Evolutionary conservation across 352 stramenopile genomes (phyloP), one percentile per base, ranked within the genome.

Genomic region (Phytophthora sansomeana): DNA sequence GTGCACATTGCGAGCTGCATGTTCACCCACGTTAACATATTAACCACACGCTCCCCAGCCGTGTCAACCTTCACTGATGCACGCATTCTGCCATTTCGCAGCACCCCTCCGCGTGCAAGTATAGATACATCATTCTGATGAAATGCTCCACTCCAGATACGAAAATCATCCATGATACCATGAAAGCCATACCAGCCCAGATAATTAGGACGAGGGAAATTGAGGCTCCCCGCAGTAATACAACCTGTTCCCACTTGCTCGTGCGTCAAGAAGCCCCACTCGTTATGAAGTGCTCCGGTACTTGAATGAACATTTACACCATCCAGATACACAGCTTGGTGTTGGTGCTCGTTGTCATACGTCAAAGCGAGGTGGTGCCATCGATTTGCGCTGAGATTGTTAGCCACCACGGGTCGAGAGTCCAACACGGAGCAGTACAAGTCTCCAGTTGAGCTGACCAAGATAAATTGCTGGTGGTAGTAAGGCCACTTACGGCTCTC

Each of bases 331-430:
- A 81, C 68, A 5, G 52, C 11, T 52, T 71, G 47, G 3, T n/a
- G 8, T 36, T 78, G 51, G 17, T 58, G 24, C 26, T 71, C 32
- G 7, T 47, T 17, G 28, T 69, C 47, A 47, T 75, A 84, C 5
- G 65, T 59, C 5, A 80, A 50, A 13, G 48, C 66, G 49, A 81
- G 41, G 29, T 85, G 71, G 49, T 82, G 75, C 77, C 77, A 85
- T 26, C 67, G 63, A 39, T 55, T 48, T 6, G 55, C 21, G 26
- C 64, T 33, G 10, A 85, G 50, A 1, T 49, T 41, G 16, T 35
- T 60, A 1, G 65, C 69, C 49, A 76, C 57, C 16, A 69, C 65
- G 5, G 61, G 50, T 39, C 69, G 53, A n/a, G 57, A n/a, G 28
- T 64, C 64, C 6, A 78, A 35, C 32, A 78, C 56, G 1, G 69